Evolutionary conservation across 1,284 basidiomycete genomes (phyloP), one percentile per base, ranked within the genome.

Genomic region (Leccinum pachyderme): DNA sequence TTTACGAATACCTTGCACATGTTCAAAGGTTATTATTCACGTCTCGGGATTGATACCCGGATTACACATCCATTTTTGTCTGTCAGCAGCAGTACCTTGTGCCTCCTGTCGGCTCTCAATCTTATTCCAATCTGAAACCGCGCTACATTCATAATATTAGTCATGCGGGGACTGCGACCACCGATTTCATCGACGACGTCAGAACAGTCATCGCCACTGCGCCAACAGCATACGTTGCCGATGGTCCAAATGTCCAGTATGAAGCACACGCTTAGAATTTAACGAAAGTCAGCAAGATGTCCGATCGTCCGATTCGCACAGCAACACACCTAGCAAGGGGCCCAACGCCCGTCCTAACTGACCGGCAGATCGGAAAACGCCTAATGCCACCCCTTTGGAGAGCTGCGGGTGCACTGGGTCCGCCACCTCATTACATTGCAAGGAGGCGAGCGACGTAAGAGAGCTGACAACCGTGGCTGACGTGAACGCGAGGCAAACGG

Each of bases 381-480:
- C 94, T 46, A 97, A 73, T 2, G 91, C 91, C 61, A 82, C 81
- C n/a, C 93, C 93, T 68, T 91, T 93, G 2, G 86, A 84, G 32
- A 93, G 79, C 56, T 85, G 75, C 1, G 87, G 82, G 63, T 88
- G 80, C 59, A 80, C 76, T 24, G 73, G 70, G 62, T 89, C 83
- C 31, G 81, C 71, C 3, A 72, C 75, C 25, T 89, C 91, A 66
- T 95, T 91, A 62, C 91, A 93, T 72, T 93, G 91, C 60, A 93
- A 71, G 8, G 91, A 93, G 9, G 93, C 93, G 57, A 87, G 83
- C 22, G 93, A 85, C 45, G 92, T 96, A 58, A 97, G 76, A 4
- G 91, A 83, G 65, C 90, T 95, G 56, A 97, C 94, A 47, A 95
- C 93, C 3, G 92, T 95, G 4, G 94, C 93, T 57, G 86, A 89